phyloP scores from a whole-genome alignment of 1,284 basidiomycete genomes.

The Ganoderma multipileum region DNA sequence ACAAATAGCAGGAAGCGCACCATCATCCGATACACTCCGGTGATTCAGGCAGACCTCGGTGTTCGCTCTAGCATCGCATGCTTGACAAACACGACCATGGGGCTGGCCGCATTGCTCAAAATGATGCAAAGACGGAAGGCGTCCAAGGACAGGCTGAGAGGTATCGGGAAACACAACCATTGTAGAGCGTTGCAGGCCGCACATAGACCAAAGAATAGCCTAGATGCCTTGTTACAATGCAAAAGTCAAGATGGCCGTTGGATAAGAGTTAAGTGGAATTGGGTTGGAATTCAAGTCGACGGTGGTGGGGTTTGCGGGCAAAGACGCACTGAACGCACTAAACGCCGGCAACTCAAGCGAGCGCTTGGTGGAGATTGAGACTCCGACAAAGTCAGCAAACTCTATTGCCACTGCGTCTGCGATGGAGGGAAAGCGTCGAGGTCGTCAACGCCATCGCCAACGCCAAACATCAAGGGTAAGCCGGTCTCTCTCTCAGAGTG shows the following conservation, averaged over 20 bases:
- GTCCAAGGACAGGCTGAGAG: neutral
- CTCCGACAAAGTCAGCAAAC: conserved; percentile 32
- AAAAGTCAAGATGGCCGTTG: neutral
- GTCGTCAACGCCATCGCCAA: conserved; percentile 32
- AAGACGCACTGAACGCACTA: no score
- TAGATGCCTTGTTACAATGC: neutral
- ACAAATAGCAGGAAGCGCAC: conserved; percentile 28
- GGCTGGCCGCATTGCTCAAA: conserved; percentile 30
- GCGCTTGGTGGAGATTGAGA: conserved; percentile 2
- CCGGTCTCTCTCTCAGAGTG: conserved; percentile 32
- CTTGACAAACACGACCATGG: conserved; percentile 31
- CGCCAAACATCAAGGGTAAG: conserved; percentile 33
- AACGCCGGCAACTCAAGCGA: neutral
- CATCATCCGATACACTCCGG: conserved; percentile 29
- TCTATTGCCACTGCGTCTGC: conserved; percentile 26
- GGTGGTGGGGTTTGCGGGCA: no score
- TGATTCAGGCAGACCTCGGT: conserved; percentile 29
- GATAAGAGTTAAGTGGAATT: no score
- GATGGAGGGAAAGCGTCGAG: conserved; percentile 17
- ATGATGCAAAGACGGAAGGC: conserved; percentile 19
- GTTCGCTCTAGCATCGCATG: conserved; percentile 29
- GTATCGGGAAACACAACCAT: neutral
- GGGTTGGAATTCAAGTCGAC: no score
- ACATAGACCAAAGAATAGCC: neutral
- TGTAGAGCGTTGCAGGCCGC: neutral